phyloP scores from a whole-genome alignment of 345 rosid species.

The Capsella bursapastoris region DNA sequence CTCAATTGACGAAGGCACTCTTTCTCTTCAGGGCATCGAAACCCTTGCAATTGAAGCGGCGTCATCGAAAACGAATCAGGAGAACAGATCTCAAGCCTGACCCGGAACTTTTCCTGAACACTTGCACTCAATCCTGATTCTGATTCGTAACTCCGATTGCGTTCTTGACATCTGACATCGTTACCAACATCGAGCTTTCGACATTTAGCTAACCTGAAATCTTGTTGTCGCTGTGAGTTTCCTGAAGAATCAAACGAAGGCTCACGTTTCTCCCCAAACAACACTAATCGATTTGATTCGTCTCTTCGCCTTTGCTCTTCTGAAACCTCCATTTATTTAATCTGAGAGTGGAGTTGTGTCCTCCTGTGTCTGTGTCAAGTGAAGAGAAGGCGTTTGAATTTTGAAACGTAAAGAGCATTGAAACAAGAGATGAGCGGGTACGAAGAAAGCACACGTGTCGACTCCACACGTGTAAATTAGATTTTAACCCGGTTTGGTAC shows the following conservation, averaged over 20 bases:
- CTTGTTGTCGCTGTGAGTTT: conserved; percentile 37
- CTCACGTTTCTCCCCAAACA: conserved; percentile 67
- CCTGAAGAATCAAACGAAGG: conserved; percentile 45
- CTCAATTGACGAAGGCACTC: conserved; percentile 58
- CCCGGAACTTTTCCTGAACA: conserved; percentile 55
- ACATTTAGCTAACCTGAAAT: conserved; percentile 66
- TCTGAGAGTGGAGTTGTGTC: conserved; percentile 25
- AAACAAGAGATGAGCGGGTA: conserved; percentile 7
- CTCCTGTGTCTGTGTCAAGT: not conserved
- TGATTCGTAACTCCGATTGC: conserved; percentile 27
- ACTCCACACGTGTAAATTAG: conserved; percentile 8
- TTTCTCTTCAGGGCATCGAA: conserved; percentile 63
- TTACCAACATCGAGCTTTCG: conserved; percentile 50
- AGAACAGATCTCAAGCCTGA: conserved; percentile 83
- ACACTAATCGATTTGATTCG: conserved; percentile 61
- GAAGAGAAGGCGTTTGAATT: conserved; percentile 28
- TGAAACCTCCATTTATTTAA: conserved; percentile 51
- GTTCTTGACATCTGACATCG: conserved; percentile 28
- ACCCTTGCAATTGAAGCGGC: conserved; percentile 56
- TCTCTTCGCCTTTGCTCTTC: conserved; percentile 68
- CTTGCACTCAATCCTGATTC: conserved; percentile 34
- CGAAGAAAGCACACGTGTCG: conserved; percentile 19
- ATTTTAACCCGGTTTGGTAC: conserved; percentile 24
- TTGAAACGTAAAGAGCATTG: conserved; percentile 25
- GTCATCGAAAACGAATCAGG: conserved; percentile 81